Evolutionary conservation across 495 filamentous ascomycete genomes (phyloP), one percentile per base, ranked within the genome.

Genomic region (Penicillium tannophilum): DNA sequence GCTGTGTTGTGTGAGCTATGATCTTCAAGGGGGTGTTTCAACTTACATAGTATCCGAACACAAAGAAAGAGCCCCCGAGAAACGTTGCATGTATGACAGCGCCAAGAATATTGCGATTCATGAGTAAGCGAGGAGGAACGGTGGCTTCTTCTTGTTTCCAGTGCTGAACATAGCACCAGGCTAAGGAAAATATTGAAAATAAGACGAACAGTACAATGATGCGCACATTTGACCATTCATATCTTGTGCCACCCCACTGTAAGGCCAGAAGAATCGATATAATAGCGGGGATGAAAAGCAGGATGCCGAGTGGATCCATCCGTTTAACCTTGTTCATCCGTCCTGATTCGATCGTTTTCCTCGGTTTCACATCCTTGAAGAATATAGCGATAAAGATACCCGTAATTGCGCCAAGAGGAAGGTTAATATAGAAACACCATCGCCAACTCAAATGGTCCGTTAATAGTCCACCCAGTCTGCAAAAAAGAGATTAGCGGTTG

Each of bases 201-300:
- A 90, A 57, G 23, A 89, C 76, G 42, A 93, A 84, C 0, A 95
- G 77, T 3, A 81, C 79, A 54, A 93, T 88, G 54, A 93, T 86
- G 4, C 86, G 83, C 19, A 56, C 82, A 61, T 79, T 80, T 36
- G 55, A 64, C 91, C 91, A 95, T 0, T 72, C 57, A 59, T 92
- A 91, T 23, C 72, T 80, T 0, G 81, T 80, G 3, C 91, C 92
- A 42, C 90, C 92, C 92, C 92, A 96, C 70, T 94, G 90, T 16
- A 97, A 76, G 0, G 90, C 88, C 2, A 97, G 73, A 6, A 96
- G 69, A 0, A 93, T 73, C 58, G 82, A 89, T 51, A 93, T 76
- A 19, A 96, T 82, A 6, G 78, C 82, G 0, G 90, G 90, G 36
- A 96, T 76, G 58, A 96, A 90, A 31, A 87, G 64, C 4, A 77